Evolutionary conservation across 192 early-diverging fungal genomes (phyloP).

Genomic region (Gigaspora rosea): DNA sequence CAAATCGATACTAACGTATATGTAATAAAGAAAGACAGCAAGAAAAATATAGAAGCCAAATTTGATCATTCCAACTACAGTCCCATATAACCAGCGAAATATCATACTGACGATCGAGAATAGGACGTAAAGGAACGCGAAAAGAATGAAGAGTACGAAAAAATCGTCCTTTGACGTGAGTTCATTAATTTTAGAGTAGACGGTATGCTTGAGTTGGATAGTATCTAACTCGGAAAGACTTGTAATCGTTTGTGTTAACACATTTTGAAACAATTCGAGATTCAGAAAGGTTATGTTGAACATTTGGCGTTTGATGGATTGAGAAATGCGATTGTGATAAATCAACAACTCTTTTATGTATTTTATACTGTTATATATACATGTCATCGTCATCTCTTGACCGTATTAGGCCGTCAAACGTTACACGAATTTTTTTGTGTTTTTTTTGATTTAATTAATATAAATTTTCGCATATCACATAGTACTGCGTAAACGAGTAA

Average conservation of each 20-base stretch:
- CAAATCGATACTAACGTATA: constrained; percentile 24
- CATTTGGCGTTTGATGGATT: neutral
- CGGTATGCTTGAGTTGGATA: neutral
- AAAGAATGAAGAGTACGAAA: neutral
- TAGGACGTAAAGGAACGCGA: constrained; percentile 3
- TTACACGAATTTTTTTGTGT: too few relatives aligned
- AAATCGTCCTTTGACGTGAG: constrained; percentile 7
- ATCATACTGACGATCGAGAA: constrained; percentile 1
- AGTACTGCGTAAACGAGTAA: too few relatives aligned
- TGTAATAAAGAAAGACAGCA: constrained; percentile 8
- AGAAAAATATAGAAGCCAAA: constrained; percentile 6
- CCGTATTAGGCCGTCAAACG: too few relatives aligned
- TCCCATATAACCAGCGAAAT: constrained; percentile 5
- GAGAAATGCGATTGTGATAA: too few relatives aligned
- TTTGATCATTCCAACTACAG: constrained; percentile 8
- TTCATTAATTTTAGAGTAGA: neutral
- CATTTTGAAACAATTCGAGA: neutral
- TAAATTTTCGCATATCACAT: too few relatives aligned
- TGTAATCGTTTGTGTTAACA: neutral
- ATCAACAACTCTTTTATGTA: too few relatives aligned
- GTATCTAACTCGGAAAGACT: neutral
- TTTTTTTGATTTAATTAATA: too few relatives aligned
- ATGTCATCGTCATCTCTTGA: too few relatives aligned
- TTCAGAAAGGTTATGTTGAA: neutral
- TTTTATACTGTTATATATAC: too few relatives aligned